Evolutionary conservation across 108 stramenopile species (phyloP).

Genomic region (Fistulifera pelliculosa): DNA sequence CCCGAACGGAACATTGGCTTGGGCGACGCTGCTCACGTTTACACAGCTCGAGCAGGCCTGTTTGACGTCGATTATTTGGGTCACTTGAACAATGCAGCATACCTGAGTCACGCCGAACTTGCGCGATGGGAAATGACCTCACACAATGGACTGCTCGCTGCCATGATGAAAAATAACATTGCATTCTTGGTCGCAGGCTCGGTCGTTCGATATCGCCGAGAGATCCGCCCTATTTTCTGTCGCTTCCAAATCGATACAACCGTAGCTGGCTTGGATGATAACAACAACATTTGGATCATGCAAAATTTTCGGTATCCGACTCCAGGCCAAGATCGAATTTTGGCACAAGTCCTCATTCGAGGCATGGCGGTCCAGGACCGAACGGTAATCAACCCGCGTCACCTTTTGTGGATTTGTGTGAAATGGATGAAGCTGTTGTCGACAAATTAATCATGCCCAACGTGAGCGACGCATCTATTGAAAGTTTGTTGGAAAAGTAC

Average conservation of each 20-base stretch:
- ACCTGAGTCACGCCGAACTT: slow-evolving; percentile 57
- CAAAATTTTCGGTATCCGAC: slow-evolving; percentile 43
- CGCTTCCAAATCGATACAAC: slow-evolving; percentile 50
- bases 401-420: slow-evolving; percentile 5
- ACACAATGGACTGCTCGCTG: slow-evolving; percentile 33
- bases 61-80: slow-evolving; percentile 56
- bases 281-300: slow-evolving; percentile 48
- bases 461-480: neutral
- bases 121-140: slow-evolving; percentile 64
- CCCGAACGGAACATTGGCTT: slow-evolving; percentile 2
- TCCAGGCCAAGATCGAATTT: slow-evolving; percentile 7
- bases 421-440: neutral
- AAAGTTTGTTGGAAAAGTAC: slow-evolving; percentile 1
- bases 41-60: slow-evolving; percentile 43
- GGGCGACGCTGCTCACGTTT: slow-evolving; percentile 23
- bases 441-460: slow-evolving; percentile 5
- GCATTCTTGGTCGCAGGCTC: slow-evolving; percentile 40
- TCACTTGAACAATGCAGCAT: slow-evolving; percentile 72
- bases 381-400: slow-evolving; percentile 4
- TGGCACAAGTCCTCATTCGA: slow-evolving; percentile 16
- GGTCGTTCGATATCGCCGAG: slow-evolving; percentile 47
- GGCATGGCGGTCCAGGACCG: slow-evolving; percentile 11
- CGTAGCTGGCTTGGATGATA: slow-evolving; percentile 39
- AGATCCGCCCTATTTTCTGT: slow-evolving; percentile 41
- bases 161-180: slow-evolving; percentile 17